Percentiles rank a stretch among this genome's conserved stretches.
Conservation (phyloP, 2,329 filamentous ascomycete genomes). For the Elsinoe arachidis region DNA sequence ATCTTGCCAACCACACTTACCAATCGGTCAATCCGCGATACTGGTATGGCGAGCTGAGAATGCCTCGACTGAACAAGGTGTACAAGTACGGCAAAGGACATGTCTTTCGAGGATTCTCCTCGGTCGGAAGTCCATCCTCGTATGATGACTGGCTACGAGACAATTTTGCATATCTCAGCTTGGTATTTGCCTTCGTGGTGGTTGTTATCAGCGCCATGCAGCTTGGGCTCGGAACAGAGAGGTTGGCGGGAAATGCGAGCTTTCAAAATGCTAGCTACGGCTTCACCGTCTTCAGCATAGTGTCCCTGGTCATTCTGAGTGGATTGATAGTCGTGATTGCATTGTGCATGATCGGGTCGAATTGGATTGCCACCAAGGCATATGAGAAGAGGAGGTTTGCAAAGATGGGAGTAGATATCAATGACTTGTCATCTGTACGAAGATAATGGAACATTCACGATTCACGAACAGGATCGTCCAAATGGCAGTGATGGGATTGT, state of each 20-base stretch:
- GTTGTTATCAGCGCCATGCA: slow-evolving; percentile 16
- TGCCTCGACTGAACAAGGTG: slow-evolving; percentile 16
- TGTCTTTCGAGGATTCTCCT: slow-evolving; percentile 13
- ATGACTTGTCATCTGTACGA: neutral
- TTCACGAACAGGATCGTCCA: neutral
- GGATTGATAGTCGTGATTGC: slow-evolving; percentile 16
- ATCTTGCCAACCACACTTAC: slow-evolving; percentile 3
- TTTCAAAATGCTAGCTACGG: slow-evolving; percentile 41
- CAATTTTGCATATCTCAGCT: slow-evolving; percentile 13
- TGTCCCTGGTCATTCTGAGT: slow-evolving; percentile 2
- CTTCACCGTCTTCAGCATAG: slow-evolving; percentile 42
- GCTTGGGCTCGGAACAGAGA: slow-evolving; percentile 23
- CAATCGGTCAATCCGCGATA: slow-evolving; percentile 14
- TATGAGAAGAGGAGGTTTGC: neutral
- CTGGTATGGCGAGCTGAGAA: slow-evolving; percentile 18
- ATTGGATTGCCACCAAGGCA: neutral
- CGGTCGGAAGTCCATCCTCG: neutral
- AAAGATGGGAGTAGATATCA: neutral
- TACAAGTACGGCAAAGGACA: slow-evolving; percentile 12
- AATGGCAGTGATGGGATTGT: neutral
- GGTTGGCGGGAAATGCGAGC: slow-evolving; percentile 22
- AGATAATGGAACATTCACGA: neutral
- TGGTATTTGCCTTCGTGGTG: slow-evolving; percentile 8
- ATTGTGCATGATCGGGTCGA: neutral
- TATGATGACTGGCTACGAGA: slow-evolving; percentile 15